Evolutionary conservation across 257 asterid species (phyloP), one percentile per base, ranked within the genome.

Genomic region (Lithospermum erythrorhizon): DNA sequence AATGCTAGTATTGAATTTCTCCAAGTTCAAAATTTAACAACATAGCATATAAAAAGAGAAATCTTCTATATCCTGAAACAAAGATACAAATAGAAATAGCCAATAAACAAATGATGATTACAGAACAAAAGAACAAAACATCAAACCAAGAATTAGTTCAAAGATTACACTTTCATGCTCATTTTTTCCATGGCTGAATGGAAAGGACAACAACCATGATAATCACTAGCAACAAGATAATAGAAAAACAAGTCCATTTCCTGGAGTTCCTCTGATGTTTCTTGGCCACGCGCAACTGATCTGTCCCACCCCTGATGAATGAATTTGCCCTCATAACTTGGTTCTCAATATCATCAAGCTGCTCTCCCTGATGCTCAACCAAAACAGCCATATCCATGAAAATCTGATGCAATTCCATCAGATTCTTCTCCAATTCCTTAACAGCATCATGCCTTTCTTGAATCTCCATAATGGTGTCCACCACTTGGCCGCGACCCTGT

Each of bases 381-480:
- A 83, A 59, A 41, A 83, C 88, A 55, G 88, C 90, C 94, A 85
- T 83, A 48, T 81, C 86, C 83, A 81, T 0, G 53, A 85, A 85
- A 29, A 83, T 81, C 66, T 80, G 87, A 21, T 82, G 90, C 58
- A 82, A 57, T 68, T 80, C 87, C 70, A n/a, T 75, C 83, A 85
- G 27, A 55, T 74, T 85, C 83, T 61, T 78, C 81, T 85, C 90
- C 65, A 85, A 69, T 29, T 85, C 82, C 77, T 66, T 80, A 49
- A 81, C 90, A 21, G 86, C 94, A 21, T 80, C 94, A 65, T 80
- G 90, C n/a, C n/a, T n/a, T n/a, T n/a, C n/a, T n/a, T n/a, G n/a
- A n/a, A n/a, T n/a, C n/a, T n/a, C n/a, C n/a, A n/a, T n/a, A n/a
- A n/a, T n/a, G n/a, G n/a, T n/a, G n/a, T n/a, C n/a, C n/a, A n/a